These are phyloP conservation scores for Leptosphaerulina australis DNA, from an alignment of 2,329 filamentous ascomycete genomes.

Conservation along the genomic window DNA sequence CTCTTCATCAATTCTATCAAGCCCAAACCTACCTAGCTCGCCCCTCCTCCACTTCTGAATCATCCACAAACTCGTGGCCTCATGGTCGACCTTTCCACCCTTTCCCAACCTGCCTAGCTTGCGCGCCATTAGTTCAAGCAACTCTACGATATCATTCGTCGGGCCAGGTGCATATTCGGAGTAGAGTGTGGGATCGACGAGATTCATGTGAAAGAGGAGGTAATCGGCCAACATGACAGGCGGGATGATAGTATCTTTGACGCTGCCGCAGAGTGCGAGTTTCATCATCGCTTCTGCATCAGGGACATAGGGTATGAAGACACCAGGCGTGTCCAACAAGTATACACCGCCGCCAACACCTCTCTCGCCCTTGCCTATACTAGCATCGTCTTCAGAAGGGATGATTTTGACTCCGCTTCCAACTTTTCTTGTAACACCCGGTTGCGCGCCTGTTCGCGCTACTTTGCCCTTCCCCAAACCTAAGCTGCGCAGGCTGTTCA, in stretches of 20 bases:
- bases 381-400: conserved; percentile 54
- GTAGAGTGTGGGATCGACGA: conserved; percentile 67
- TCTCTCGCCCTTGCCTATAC: conserved; percentile 17
- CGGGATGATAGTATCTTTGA: conserved; percentile 85
- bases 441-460: conserved; percentile 81
- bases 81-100: conserved; percentile 72
- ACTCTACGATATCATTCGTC: conserved; percentile 80
- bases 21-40: conserved; percentile 73
- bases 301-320: conserved; percentile 90
- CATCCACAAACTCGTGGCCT: conserved; percentile 78
- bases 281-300: conserved; percentile 91
- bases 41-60: conserved; percentile 83
- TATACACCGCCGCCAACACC: conserved; percentile 68
- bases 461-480: conserved; percentile 73
- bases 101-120: conserved; percentile 77
- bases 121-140: conserved; percentile 72
- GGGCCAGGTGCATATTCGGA: conserved; percentile 68
- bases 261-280: conserved; percentile 85
- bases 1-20: conserved; percentile 75
- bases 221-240: conserved; percentile 85
- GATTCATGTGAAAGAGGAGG: conserved; percentile 83
- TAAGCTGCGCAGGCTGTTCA: conserved; percentile 78
- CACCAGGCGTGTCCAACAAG: conserved; percentile 88
- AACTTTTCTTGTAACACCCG: conserved; percentile 88
- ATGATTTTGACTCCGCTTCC: conserved; percentile 82